Evolutionary conservation across 495 filamentous ascomycete genomes (phyloP), one percentile per base, ranked within the genome.

Genomic region (Hypoxylon fuscum): DNA sequence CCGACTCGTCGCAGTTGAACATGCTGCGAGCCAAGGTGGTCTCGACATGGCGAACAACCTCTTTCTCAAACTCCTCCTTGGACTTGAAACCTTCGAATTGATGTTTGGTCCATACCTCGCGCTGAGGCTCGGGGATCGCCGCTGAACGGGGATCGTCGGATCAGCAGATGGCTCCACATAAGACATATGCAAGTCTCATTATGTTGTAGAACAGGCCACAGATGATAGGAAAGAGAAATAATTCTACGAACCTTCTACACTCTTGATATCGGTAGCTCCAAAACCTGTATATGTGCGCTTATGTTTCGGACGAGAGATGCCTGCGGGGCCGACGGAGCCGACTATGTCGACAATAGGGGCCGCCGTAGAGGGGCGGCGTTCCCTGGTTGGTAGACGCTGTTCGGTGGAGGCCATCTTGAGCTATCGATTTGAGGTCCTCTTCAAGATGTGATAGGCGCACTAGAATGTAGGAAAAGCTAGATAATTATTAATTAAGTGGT

Each of bases 1-100:
- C 96, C 71, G 85, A 71, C 75, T 98, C 96, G 81, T 98, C 95
- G 79, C 96, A 98, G 77, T 98, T 98, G 84, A 91, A 98, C 72
- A 98, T 85, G 62, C 92, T 96, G 12, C 95, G 91, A 61, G 96
- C 95, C 53, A 98, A 83, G 1, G 95, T 97, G 2, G 96, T 98
- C 74, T 98, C 96, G 69, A 98, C 88, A 80, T 98, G 95, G 41
- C 88, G 89, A 47, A 98, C 91, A 40, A 95, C 81, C 68, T 96
- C 92, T 68, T 78, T 83, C 85, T 94, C 74, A 63, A 85, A 84
- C 15, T 78, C 81, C 38, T 83, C 82, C 69, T 93, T 90, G 68
- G 83, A 85, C 51, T 77, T 85, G 76, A 98, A 97, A 55, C 85
- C 86, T 46, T 79, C 72, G 40, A 81, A 86, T 38, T 80, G 87